Evolutionary conservation across 768 basidiomycete genomes (phyloP).

Genomic region (Mycena venus): DNA sequence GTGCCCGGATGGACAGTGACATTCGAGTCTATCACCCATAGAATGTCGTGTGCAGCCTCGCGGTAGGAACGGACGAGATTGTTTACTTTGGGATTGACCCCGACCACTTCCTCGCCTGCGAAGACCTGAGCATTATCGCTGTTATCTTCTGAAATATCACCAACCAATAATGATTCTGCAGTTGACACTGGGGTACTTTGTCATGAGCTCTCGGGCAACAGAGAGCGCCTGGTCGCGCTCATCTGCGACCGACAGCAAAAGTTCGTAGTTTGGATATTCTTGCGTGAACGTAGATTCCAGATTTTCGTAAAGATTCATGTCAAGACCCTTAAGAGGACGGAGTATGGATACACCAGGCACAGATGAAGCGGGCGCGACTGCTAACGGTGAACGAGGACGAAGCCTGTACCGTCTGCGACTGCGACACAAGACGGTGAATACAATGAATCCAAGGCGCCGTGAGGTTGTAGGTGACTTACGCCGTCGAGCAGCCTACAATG

Average conservation of each 20-base stretch:
- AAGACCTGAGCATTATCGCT: constrained; percentile 10
- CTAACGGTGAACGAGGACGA: constrained; percentile 72
- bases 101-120: constrained; percentile 85
- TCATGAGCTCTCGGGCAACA: constrained; percentile 82
- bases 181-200: constrained; percentile 82
- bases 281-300: constrained; percentile 93
- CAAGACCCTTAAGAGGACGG: constrained; percentile 94
- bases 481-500: constrained; percentile 74
- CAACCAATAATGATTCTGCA: constrained; percentile 84
- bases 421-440: constrained; percentile 17
- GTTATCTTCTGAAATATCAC: constrained; percentile 31
- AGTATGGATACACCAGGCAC: constrained; percentile 94
- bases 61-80: constrained; percentile 91
- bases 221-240: constrained; percentile 89
- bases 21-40: constrained; percentile 99
- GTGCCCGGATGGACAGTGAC: constrained; percentile 83
- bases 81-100: constrained; percentile 98
- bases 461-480: constrained; percentile 62
- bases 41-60: constrained; percentile 86
- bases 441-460: not conserved
- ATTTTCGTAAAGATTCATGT: constrained; percentile 96
- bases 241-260: constrained; percentile 92
- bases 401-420: constrained; percentile 85
- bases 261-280: constrained; percentile 92
- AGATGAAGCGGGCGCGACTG: constrained; percentile 57